Percentiles rank a stretch among this genome's conserved stretches.
These are phyloP conservation scores for Aspergillus ruber DNA, from an alignment of 2,329 filamentous ascomycete genomes.

Conservation along the genomic window DNA sequence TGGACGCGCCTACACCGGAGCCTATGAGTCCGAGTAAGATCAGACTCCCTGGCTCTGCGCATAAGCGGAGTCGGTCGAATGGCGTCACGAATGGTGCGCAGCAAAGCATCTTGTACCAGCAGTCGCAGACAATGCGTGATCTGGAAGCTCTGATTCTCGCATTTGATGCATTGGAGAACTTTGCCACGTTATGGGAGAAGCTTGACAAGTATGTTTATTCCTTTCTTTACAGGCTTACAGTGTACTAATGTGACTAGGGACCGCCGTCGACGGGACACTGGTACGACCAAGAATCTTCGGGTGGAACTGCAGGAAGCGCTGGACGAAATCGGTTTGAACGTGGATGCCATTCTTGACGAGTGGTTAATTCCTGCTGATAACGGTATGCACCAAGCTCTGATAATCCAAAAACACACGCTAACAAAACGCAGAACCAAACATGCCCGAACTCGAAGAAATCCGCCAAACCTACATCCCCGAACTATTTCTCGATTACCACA, in stretches of 20 bases:
- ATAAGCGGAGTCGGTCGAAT: constrained; percentile 24
- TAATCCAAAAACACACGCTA: constrained; percentile 1
- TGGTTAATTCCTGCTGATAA: constrained; percentile 56
- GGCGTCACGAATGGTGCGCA: constrained; percentile 17
- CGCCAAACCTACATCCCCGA: constrained; percentile 79
- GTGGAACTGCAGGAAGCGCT: constrained; percentile 50
- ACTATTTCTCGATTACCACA: constrained; percentile 74
- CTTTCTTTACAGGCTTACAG: constrained; percentile 1
- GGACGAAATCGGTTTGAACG: constrained; percentile 49
- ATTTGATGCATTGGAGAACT: constrained; percentile 62
- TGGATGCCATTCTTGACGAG: constrained; percentile 55
- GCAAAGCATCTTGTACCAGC: constrained; percentile 24
- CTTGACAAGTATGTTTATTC: constrained; percentile 32
- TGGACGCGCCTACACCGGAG: constrained; percentile 17
- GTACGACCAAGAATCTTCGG: constrained; percentile 46
- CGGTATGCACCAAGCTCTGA: constrained; percentile 41
- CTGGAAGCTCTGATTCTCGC: constrained; percentile 61
- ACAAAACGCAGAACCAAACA: constrained; percentile 45
- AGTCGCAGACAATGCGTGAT: constrained; percentile 60
- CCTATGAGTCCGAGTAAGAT: constrained; percentile 29
- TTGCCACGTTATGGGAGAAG: constrained; percentile 50
- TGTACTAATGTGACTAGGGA: constrained; percentile 15
- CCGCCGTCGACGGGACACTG: constrained; percentile 29
- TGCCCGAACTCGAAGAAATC: constrained; percentile 57
- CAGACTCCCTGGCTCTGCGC: constrained; percentile 18